These are phyloP conservation scores for Ceratocystiopsis sp. DNA, from an alignment of 2,329 filamentous ascomycete genomes.

Conservation along the genomic window DNA sequence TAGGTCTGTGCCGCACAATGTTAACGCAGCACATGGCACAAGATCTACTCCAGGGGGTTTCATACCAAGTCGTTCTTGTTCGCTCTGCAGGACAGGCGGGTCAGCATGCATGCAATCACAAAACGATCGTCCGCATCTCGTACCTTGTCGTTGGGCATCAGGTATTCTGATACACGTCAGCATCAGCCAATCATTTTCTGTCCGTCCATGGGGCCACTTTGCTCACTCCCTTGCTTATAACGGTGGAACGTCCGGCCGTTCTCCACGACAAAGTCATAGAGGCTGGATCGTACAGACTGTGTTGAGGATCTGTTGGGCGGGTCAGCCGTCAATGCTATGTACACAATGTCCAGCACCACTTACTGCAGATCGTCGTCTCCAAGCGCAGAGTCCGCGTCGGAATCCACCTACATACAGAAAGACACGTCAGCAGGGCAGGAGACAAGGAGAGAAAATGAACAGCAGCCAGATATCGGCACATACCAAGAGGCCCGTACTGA, in stretches of 20 bases:
- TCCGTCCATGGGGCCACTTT: too few species aligned
- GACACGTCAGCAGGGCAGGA: background rate
- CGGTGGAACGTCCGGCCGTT: slow-evolving; percentile 9
- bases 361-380: slow-evolving; percentile 5
- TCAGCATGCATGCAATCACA: too few species aligned
- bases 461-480: background rate
- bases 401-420: slow-evolving; percentile 3
- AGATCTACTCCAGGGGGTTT: too few species aligned
- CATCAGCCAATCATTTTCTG: background rate
- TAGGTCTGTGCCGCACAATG: slow-evolving; percentile 1
- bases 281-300: slow-evolving; percentile 7
- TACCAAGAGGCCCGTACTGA: background rate
- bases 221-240: slow-evolving; percentile 9
- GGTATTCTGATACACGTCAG: slow-evolving; percentile 5
- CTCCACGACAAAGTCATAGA: slow-evolving; percentile 11
- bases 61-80: slow-evolving; percentile 8
- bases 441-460: background rate
- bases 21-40: too few species aligned
- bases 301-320: slow-evolving; percentile 2
- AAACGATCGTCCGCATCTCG: background rate
- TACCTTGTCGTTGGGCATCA: slow-evolving; percentile 9
- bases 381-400: slow-evolving; percentile 4
- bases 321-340: too few species aligned
- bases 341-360: background rate
- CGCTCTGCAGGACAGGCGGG: background rate